Conservation (phyloP, 2,329 filamentous ascomycete genomes). For the Phyllosticta citribraziliensis region DNA sequence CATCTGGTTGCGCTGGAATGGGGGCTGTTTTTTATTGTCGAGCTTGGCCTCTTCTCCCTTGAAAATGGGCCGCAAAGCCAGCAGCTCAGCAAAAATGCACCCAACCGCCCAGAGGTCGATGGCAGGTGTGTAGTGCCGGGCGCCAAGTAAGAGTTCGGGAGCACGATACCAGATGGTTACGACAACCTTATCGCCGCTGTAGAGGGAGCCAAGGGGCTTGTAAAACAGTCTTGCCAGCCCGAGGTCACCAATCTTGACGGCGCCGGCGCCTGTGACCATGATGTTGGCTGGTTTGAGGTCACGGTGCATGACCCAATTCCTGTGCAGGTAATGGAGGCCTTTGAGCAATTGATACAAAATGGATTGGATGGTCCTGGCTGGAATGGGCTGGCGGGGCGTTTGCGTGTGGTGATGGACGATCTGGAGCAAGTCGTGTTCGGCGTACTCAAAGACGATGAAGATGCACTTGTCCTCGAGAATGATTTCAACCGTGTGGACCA, state of each 20-base stretch:
- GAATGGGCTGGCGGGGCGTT: slow-evolving; percentile 77
- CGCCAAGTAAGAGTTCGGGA: slow-evolving; percentile 83
- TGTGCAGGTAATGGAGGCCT: slow-evolving; percentile 87
- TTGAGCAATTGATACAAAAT: slow-evolving; percentile 95
- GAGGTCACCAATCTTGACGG: slow-evolving; percentile 90
- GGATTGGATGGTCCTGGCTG: slow-evolving; percentile 77
- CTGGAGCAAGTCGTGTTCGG: slow-evolving; percentile 91
- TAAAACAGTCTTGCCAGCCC: slow-evolving; percentile 87
- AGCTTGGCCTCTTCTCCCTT: slow-evolving; percentile 99
- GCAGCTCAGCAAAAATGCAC: slow-evolving; percentile 91
- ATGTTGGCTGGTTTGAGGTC: slow-evolving; percentile 98
- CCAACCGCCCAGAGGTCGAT: slow-evolving; percentile 97
- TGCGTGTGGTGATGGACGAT: slow-evolving; percentile 98
- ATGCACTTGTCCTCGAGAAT: slow-evolving; percentile 98
- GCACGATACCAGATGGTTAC: slow-evolving; percentile 99
- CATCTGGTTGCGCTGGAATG: slow-evolving; percentile 98
- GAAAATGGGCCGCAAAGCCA: slow-evolving; percentile 87
- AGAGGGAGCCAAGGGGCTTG: slow-evolving; percentile 85
- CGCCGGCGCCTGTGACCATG: slow-evolving; percentile 85
- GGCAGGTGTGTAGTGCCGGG: slow-evolving; percentile 91
- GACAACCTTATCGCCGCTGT: slow-evolving; percentile 92
- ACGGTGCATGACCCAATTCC: slow-evolving; percentile 93
- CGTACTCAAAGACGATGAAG: slow-evolving; percentile 99
- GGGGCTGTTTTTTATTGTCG: slow-evolving; percentile 95
- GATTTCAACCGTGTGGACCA: slow-evolving; percentile 86